A percentile compares a stretch with the other conserved stretches of the same genome.
Conservation (phyloP, 208 protist genomes). For the Crithidia mellificae region DNA sequence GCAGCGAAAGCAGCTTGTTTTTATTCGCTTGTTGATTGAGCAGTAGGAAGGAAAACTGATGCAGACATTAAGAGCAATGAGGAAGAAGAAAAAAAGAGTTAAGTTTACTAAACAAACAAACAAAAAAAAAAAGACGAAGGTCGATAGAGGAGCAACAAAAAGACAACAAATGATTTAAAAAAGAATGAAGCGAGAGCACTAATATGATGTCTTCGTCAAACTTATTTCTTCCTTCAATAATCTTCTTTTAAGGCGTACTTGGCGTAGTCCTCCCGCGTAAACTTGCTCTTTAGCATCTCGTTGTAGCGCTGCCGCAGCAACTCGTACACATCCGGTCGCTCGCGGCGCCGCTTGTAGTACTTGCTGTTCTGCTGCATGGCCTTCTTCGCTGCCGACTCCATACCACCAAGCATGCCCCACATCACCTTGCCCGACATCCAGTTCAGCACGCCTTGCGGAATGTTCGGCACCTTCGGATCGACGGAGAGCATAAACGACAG, state of each 20-base stretch:
- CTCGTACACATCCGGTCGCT: conserved; percentile 50
- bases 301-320: conserved; percentile 52
- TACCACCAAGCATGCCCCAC: conserved; percentile 42
- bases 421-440: conserved; percentile 59
- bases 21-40: no score
- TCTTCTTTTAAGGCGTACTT: conserved; percentile 29
- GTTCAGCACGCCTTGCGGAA: conserved; percentile 56
- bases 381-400: conserved; percentile 29
- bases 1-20: no score
- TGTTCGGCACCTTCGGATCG: conserved; percentile 55
- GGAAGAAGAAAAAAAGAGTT: neutral
- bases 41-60: no score
- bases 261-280: conserved; percentile 27
- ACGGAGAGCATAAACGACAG: conserved; percentile 61
- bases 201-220: no score
- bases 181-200: neutral
- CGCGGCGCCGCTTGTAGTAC: conserved; percentile 50
- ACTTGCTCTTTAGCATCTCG: conserved; percentile 34
- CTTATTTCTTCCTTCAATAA: conserved; percentile 19
- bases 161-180: neutral
- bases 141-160: neutral
- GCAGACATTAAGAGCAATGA: no score
- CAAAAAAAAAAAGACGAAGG: neutral
- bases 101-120: neutral
- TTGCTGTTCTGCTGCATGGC: conserved; percentile 38